Base-by-base conservation (phyloP, 1,139 yeast species). In the Lodderomyces orthopsilosis region DNA sequence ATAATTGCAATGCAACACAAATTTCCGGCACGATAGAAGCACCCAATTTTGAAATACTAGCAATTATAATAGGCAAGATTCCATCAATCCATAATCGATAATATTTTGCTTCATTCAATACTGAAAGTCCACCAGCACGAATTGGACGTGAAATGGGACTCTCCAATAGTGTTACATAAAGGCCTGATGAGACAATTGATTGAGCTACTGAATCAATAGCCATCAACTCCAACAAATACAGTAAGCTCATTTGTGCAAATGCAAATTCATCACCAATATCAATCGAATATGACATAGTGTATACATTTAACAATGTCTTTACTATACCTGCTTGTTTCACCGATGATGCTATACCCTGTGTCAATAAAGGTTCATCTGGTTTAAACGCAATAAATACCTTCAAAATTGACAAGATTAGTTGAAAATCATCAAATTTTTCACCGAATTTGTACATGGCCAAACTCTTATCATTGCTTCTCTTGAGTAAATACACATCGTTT, bases 1-100 rank as follows among this genome's bases (percentile, higher is more conserved):
- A 91, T 39, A 79, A 74, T 27, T 77, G 72, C 9, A 85, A 70
- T 46, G 88, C 85, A 40, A 80, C 68, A 47, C 85, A 75, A 6
- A 83, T 68, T 47, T 88, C 95, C 1, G 88, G 81, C 1, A 84
- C 57, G 2, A 85, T 70, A 36, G 77, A 69, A 1, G 77, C 74
- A 0, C 94, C 94, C 44, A 89, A 76, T 44, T 75, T 77, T 37
- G 81, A 73, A 41, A 88, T 60, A 14, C 88, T 63, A 2, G 78
- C 71, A 35, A 88, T 63, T 21, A 85, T 68, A 7, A 88, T 76
- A 0, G 95, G 85, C 36, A 91, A 67, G 17, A 91, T 67, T 0
- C 96, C 96, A 56, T 85, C 83, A 10, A 82, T 77, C 97, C 97
- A 91, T 18, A 87, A 70, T 42, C 78, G 74, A 59, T 89, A 93